Evolutionary conservation across 2,329 filamentous ascomycete species (phyloP), one percentile per base, ranked within the genome.

Genomic region (Colletotrichum neosansevieriae): DNA sequence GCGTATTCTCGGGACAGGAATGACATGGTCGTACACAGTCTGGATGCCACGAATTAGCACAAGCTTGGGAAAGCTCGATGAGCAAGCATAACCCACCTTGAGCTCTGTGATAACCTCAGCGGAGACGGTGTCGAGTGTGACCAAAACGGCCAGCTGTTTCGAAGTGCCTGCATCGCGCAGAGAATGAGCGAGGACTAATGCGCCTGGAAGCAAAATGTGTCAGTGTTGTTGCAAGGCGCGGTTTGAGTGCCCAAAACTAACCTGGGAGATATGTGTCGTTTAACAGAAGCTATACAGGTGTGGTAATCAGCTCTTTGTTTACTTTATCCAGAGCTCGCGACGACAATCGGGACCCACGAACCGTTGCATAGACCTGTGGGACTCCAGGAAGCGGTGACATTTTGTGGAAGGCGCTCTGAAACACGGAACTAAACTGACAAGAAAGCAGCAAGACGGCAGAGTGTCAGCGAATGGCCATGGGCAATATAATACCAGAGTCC

Each of bases 251-350:
- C 49, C 57, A 69, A n/a, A 63, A 79, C 81, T 75, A 85, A 97
- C 94, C 94, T 79, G 96, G 95, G 58, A 99, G 88, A 80, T 99
- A 99, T 71, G 88, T 88, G 82, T 99, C 94, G 83, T 89, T 97
- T 83, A 97, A 85, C 64, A 98, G 89, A 79, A 99, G 92, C 95
- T 98, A 80, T 75, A 57, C 19, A 44, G 72, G 57, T 10, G 47
- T 9, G 29, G 38, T 65, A 60, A 60, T 75, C 66, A 76, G 74
- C 67, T 69, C 40, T 66, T 64, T 53, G 53, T 71, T 70, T 69
- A 67, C 63, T 67, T 69, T 62, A 21, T 36, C 36, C 17, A 34
- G 38, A 12, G 21, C 6, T 19, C 34, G 54, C 29, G 38, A 40
- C 58, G 19, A 54, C 56, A 49, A 70, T 54, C 57, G 60, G 53